Base-by-base conservation (phyloP, 306 rosid species). In the Sindora glabra region DNA sequence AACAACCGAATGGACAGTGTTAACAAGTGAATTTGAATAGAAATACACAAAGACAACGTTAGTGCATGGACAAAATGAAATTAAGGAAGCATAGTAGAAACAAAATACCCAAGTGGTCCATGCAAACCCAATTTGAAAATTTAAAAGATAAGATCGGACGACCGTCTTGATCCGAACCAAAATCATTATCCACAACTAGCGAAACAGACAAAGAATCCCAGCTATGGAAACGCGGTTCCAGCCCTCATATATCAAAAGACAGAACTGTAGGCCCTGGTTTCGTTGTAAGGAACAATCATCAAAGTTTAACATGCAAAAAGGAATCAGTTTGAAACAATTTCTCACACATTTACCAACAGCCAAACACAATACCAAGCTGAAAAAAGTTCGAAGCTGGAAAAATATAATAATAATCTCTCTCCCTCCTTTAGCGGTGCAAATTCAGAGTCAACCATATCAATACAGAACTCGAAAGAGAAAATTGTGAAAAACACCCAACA, bases 41-140 rank as follows among this genome's bases (percentile, higher is more conserved):
- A 36, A 65, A 64, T 27, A 42, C 59, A 70, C 62, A 41, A 67
- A 59, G 62, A 70, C 65, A 56, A 21, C 33, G 47, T 33, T 37
- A 24, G 59, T 24, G 59, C 29, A 69, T 23, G 23, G 78, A 78
- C 70, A 77, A 74, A 72, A 18, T 10, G 51, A 68, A 55, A 72
- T 60, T 54, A 73, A 51, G 25, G 44, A 39, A 64, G 30, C 55
- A 64, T 72, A 56, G 62, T 6, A 2, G 34, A 29, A 68, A 65
- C 63, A 39, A 30, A 56, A 52, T 49, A 62, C 72, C 19, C 15
- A 14, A 51, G 78, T 84, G 94, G 92, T 84, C 97, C 90, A 77
- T 57, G 56, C 38, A 62, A 66, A 39, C 58, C 75, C 46, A 70
- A 56, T 77, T 71, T 27, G 45, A 69, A 75, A 53, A 60, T 27